These are phyloP conservation scores for Hysterium pulicare DNA, from an alignment of 2,329 filamentous ascomycete species.

Conservation along the genomic window DNA sequence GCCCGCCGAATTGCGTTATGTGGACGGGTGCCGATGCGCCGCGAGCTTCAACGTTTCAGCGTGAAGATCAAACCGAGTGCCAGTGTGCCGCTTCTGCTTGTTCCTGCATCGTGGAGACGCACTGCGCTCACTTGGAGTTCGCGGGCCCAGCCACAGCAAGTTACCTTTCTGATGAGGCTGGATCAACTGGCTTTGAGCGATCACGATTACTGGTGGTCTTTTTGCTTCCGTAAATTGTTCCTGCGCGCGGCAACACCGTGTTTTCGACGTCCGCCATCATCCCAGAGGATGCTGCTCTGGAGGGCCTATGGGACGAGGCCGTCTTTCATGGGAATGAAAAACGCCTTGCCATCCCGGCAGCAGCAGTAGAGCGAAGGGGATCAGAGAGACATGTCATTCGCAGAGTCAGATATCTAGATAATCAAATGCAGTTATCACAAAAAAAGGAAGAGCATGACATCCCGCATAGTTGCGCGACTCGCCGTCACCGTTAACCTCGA, in stretches of 20 bases:
- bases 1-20: conserved; percentile 13
- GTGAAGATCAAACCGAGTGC: conserved; percentile 35
- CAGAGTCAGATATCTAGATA: no score
- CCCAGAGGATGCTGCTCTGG: no score
- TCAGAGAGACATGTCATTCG: no score
- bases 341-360: no score
- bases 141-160: conserved; percentile 1
- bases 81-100: conserved; percentile 29
- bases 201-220: not conserved
- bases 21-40: conserved; percentile 11
- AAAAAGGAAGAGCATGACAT: no score
- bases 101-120: conserved; percentile 32
- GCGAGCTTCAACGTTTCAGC: conserved; percentile 30
- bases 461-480: no score
- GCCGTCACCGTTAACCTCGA: no score
- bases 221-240: not conserved
- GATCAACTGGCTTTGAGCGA: not conserved
- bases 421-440: no score
- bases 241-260: not conserved
- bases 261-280: no score
- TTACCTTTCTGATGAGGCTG: not conserved
- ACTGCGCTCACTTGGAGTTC: conserved; percentile 5
- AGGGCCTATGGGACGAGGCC: no score
- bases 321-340: no score
- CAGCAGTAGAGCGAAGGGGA: no score